phyloP scores from a whole-genome alignment of 2,329 filamentous ascomycete species.

The Eutypa lata region DNA sequence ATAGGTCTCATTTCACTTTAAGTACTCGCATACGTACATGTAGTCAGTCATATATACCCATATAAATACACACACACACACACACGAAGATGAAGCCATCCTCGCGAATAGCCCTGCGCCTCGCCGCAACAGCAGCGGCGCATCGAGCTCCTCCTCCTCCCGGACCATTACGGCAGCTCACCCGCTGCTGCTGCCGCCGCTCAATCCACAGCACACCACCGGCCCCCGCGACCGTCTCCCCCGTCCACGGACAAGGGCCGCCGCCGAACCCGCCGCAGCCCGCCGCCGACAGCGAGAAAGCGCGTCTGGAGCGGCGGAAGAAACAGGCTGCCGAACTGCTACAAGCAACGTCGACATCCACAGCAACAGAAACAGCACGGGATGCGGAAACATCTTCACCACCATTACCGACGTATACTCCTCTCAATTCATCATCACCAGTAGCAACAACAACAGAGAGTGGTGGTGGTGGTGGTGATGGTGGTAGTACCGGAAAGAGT shows the following conservation, averaged over 20 bases:
- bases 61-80: background rate
- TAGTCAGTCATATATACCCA: too few relatives aligned
- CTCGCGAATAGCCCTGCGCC: constrained; percentile 36
- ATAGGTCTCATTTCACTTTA: too few relatives aligned
- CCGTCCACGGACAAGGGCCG: constrained; percentile 55
- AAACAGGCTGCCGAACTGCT: constrained; percentile 55
- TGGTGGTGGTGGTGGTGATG: background rate
- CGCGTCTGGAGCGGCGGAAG: constrained; percentile 47
- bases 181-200: constrained; percentile 17
- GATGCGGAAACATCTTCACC: background rate
- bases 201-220: constrained; percentile 30
- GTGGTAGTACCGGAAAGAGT: constrained; percentile 2
- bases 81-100: constrained; percentile 38
- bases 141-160: too few relatives aligned
- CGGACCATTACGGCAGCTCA: constrained; percentile 5
- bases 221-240: constrained; percentile 44
- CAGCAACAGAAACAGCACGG: too few relatives aligned
- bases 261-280: constrained; percentile 55
- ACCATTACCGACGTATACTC: too few relatives aligned
- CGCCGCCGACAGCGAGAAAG: constrained; percentile 29
- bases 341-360: constrained; percentile 20
- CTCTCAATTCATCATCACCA: background rate
- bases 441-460: background rate
- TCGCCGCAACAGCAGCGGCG: constrained; percentile 14
- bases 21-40: too few relatives aligned